These are phyloP conservation scores for Penicillium cataractarum DNA, from an alignment of 495 filamentous ascomycete species.

Conservation along the genomic window DNA sequence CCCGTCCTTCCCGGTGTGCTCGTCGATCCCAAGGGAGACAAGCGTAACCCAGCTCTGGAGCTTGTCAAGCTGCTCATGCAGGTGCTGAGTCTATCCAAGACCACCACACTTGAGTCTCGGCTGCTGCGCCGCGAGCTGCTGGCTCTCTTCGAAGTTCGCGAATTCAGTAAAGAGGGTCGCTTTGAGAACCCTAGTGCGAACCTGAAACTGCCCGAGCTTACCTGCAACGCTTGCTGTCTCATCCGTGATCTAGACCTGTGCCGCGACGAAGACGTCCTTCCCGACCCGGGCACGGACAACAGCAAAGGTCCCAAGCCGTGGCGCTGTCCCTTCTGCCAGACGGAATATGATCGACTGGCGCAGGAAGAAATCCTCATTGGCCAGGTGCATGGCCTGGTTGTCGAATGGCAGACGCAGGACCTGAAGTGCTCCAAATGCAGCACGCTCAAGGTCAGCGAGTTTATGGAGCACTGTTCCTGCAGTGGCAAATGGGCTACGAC, in stretches of 20 bases:
- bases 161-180: slow-evolving; percentile 84
- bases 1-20: slow-evolving; percentile 78
- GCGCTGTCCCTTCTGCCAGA: slow-evolving; percentile 77
- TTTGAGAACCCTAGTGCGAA: slow-evolving; percentile 85
- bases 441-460: slow-evolving; percentile 74
- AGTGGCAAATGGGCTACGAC: slow-evolving; percentile 80
- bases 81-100: slow-evolving; percentile 82
- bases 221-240: slow-evolving; percentile 86
- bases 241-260: slow-evolving; percentile 90
- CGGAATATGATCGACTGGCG: slow-evolving; percentile 71
- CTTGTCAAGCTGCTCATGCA: slow-evolving; percentile 91
- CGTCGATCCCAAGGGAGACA: slow-evolving; percentile 58
- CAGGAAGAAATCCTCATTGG: slow-evolving; percentile 85
- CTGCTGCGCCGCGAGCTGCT: slow-evolving; percentile 87
- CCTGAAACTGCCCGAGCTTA: slow-evolving; percentile 72
- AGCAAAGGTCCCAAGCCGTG: slow-evolving; percentile 58
- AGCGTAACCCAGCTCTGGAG: slow-evolving; percentile 80
- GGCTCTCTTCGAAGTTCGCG: slow-evolving; percentile 85
- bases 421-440: slow-evolving; percentile 71
- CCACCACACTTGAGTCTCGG: slow-evolving; percentile 78
- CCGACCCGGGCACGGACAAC: slow-evolving; percentile 47
- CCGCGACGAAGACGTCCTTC: slow-evolving; percentile 83
- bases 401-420: slow-evolving; percentile 88
- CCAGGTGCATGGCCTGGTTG: slow-evolving; percentile 71
- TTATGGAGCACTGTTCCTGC: slow-evolving; percentile 96